phyloP scores from a whole-genome alignment of 2,329 filamentous ascomycete genomes.

The Fusarium incarnatum region DNA sequence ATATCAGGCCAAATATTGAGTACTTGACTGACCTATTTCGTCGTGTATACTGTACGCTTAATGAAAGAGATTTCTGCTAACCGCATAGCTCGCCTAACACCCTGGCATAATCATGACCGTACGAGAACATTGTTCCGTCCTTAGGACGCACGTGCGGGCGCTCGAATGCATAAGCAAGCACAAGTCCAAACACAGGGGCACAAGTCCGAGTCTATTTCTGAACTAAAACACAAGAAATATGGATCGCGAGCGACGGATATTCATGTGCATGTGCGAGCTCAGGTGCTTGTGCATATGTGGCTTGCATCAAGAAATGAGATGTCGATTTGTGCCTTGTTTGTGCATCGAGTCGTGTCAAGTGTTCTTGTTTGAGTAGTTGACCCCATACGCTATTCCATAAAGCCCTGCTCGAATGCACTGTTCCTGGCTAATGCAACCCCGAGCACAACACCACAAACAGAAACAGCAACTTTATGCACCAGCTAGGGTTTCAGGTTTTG shows the following conservation, averaged over 20 bases:
- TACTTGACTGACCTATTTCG: neutral
- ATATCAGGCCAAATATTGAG: neutral
- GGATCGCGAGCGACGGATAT: conserved; percentile 17
- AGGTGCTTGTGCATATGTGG: conserved; percentile 41
- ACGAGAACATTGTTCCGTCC: conserved; percentile 5
- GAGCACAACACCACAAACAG: conserved; percentile 38
- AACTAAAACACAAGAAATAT: conserved; percentile 19
- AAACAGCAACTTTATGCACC: conserved; percentile 48
- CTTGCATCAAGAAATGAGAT: conserved; percentile 47
- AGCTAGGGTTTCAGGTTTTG: conserved; percentile 53
- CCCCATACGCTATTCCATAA: conserved; percentile 34
- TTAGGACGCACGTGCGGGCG: conserved; percentile 24
- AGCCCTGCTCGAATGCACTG: conserved; percentile 32
- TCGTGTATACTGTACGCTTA: neutral
- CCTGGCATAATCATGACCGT: conserved; percentile 4
- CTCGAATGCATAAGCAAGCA: conserved; percentile 29
- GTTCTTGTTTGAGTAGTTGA: conserved; percentile 24
- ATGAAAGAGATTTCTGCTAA: neutral
- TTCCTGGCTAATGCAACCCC: conserved; percentile 49
- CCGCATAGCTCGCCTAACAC: neutral
- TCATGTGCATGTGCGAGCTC: conserved; percentile 25
- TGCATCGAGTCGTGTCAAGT: conserved; percentile 28
- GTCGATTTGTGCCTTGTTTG: conserved; percentile 45
- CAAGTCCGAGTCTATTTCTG: conserved; percentile 15
- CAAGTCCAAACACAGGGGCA: conserved; percentile 21